Base-by-base conservation (phyloP, 2,329 filamentous ascomycete species). In the Penicillium psychrosexuale region DNA sequence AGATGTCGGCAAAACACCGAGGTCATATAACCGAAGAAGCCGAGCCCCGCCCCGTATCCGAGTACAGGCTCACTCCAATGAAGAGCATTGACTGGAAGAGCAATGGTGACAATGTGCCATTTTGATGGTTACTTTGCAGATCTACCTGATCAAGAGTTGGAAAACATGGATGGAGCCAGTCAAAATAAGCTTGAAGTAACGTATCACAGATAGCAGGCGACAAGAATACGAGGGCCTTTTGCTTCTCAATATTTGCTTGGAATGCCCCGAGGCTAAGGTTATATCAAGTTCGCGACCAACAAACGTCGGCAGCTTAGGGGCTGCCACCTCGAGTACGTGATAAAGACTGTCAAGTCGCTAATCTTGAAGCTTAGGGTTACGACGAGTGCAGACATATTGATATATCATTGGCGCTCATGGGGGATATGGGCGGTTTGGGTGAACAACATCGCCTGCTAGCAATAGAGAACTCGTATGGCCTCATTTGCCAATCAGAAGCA, bases 161-260 rank as follows among this genome's bases (percentile, higher is more conserved):
- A 45, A 83, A 84, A 51, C 79, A 80, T 0, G 82, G 80, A 58
- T 84, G 82, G 49, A 83, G 83, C 76, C 80, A 82, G 22, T 73
- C 69, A 51, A 84, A 84, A 66, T 83, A 84, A 0, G 80, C 80
- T 17, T 75, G 69, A 0, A 83, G 61, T 0, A 81, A 69, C 1
- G 72, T 72, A 4, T 78, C 68, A 39, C 77, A 76, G 17, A 77
- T 71, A 2, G 72, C 63, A 13, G 69, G 59, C 2, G 76, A 71
- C 0, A 19, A 19, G 19, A 2, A 19, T 19, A 19, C 19, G 39
- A 83, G 76, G 2, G 71, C 56, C 4, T 28, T 27, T 44, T 8
- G n/a, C 19, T 34, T 44, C 39, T 40, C 19, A 28, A 27, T 22
- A 30, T 39, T 45, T 11, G 28, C 28, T 8, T 30, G 2, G 0